Base-by-base conservation (phyloP, 2,329 filamentous ascomycete species). In the Aspergillus melleus region DNA sequence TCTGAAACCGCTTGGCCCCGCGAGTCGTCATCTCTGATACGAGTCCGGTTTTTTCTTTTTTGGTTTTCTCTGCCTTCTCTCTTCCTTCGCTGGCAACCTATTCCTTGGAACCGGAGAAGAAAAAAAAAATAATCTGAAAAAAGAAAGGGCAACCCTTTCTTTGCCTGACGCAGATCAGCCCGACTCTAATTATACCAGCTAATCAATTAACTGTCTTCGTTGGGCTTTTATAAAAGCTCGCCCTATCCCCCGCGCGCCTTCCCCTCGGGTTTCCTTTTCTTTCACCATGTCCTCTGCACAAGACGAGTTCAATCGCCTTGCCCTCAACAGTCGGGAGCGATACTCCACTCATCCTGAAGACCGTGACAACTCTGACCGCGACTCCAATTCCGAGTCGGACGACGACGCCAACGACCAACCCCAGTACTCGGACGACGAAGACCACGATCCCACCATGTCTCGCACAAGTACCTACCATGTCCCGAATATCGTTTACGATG, bases 221-320 rank as follows among this genome's bases (percentile, higher is more conserved):
- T 55, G 24, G 30, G 42, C 30, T 29, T 59, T 61, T 57, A 54
- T 60, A 63, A 58, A 58, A 57, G 49, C 54, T 57, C 56, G 61
- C 52, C 61, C 53, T 47, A 39, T 26, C 32, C 49, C 46, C 29
- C 47, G 26, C 55, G 56, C 60, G 46, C 53, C 32, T 55, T 26
- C 42, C 20, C 26, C 24, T 52, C 47, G 52, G 32, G 44, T 55
- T 56, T 56, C 54, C 44, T 61, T 60, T 61, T 55, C 53, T 66
- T 68, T 70, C 73, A 76, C 60, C 49, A 79, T 79, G 77, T 76
- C 77, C 60, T 61, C 70, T 42, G 78, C 79, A 54, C 78, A 79
- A 68, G 79, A 80, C 69, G 79, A 81, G 73, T 78, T 79, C 66
- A 75, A 80, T 57, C 74, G 72, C 53, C 72, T 80, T 60, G 70